These are phyloP conservation scores for Tetramitus jugosus DNA, from an alignment of 208 protist genomes.

Conservation along the genomic window DNA sequence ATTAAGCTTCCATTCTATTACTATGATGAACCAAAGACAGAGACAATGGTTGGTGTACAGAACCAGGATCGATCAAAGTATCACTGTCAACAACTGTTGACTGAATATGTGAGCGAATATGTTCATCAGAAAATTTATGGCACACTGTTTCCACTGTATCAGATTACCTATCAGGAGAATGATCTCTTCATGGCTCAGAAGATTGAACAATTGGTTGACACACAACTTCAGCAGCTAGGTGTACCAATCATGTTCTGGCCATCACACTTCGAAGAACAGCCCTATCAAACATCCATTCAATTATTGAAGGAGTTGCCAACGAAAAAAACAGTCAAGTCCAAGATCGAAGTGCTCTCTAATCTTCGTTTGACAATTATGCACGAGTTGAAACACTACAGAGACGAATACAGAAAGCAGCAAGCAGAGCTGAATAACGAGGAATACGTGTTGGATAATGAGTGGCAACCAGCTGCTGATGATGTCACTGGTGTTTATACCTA, in stretches of 20 bases:
- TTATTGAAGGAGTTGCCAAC: background rate
- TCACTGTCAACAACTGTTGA: background rate
- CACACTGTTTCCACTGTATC: background rate
- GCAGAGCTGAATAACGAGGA: background rate
- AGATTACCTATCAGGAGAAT: background rate
- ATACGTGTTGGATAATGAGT: background rate
- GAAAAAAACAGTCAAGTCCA: background rate
- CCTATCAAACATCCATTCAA: background rate
- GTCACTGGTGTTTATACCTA: conserved; percentile 1
- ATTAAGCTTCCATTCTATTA: no score
- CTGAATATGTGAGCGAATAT: background rate
- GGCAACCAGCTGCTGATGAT: conserved; percentile 19
- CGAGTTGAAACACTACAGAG: background rate
- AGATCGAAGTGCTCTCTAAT: background rate
- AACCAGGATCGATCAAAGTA: background rate
- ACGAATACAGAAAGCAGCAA: background rate
- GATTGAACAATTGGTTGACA: background rate
- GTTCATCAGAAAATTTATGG: background rate
- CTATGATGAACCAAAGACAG: no score
- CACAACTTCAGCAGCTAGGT: background rate
- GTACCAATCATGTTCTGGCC: background rate
- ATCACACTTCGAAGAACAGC: background rate
- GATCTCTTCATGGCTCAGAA: conserved; percentile 1
- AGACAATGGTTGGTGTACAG: no score
- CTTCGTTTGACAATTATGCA: background rate